phyloP scores from a whole-genome alignment of 202 grass and related monocot genomes.

The Elaeis oleifera region DNA sequence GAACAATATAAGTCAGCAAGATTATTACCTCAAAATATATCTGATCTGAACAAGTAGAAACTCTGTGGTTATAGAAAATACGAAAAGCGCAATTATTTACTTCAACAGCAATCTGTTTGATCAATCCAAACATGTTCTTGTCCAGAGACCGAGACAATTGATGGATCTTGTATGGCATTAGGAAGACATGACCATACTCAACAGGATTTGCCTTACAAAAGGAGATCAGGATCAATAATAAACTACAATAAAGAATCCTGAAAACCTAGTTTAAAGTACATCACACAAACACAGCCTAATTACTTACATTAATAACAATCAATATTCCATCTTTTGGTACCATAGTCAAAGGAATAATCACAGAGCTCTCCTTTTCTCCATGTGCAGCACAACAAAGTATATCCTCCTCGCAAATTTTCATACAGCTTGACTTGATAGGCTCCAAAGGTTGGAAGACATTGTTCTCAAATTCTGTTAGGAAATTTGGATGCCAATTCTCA shows the following conservation, averaged over 20 bases:
- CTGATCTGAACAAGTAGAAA: slow-evolving; percentile 18
- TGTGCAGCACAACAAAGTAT: slow-evolving; percentile 52
- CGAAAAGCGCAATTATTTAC: slow-evolving; percentile 42
- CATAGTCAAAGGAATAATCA: slow-evolving; percentile 34
- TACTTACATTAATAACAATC: slow-evolving; percentile 57
- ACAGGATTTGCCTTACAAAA: slow-evolving; percentile 45
- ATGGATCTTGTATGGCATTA: slow-evolving; percentile 34
- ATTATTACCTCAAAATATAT: slow-evolving; percentile 48
- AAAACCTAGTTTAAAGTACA: too few species aligned
- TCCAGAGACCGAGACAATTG: slow-evolving; percentile 32
- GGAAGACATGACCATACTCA: slow-evolving; percentile 61
- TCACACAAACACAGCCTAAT: slow-evolving; percentile 2
- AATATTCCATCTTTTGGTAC: slow-evolving; percentile 41
- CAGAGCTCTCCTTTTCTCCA: slow-evolving; percentile 50
- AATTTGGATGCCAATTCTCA: slow-evolving; percentile 43
- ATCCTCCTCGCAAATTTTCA: slow-evolving; percentile 26
- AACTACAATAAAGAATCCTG: background rate
- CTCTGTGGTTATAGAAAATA: slow-evolving; percentile 41
- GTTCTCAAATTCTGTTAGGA: slow-evolving; percentile 25
- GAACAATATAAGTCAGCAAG: background rate
- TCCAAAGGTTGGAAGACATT: slow-evolving; percentile 15
- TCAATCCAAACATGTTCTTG: slow-evolving; percentile 39
- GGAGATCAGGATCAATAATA: slow-evolving; percentile 3
- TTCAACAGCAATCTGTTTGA: slow-evolving; percentile 39
- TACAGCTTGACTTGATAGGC: slow-evolving; percentile 25